Evolutionary conservation across 2,329 filamentous ascomycete species (phyloP), one percentile per base, ranked within the genome.

Genomic region (Ophiostoma ulmi): DNA sequence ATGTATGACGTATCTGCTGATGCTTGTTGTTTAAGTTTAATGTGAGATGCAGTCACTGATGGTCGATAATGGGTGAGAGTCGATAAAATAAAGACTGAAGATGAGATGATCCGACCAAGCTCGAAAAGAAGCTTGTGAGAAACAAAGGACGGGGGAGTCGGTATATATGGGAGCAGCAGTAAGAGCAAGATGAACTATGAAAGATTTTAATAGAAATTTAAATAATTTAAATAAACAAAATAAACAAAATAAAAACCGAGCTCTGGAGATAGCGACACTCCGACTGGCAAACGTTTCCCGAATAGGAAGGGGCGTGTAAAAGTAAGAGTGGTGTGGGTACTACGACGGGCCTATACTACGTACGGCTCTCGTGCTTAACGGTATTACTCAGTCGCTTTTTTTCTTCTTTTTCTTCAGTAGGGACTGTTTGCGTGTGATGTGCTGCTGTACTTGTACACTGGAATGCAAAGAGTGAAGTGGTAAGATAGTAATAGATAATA

Each of bases 131-230:
- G 48, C 48, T 55, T 22, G n/a, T 20, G n/a, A 10, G 22, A 26
- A 13, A 26, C 52, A 48, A 48, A 48, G 44, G 44, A 48, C 22
- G n/a, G 52, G 52, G n/a, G 7, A 13, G 52, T 4, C 52, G 10
- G n/a, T 58, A 58, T 58, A 58, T 58, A 58, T 58, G 52, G 52
- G 52, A 58, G 52, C 52, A 58, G 13, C 52, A 58, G n/a, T 17
- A 44, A 44, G 31, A 44, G 39, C 10, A 44, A 14, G 5, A 17
- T 11, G 39, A 44, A 44, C 31, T 31, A 52, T 5, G 11, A 20
- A 48, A 20, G 5, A 48, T 14, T n/a, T 52, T 1, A 52, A 52
- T 52, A 52, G n/a, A 52, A 11, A 41, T 41, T 14, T 41, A 41
- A 44, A 17, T 52, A 17, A 52, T 52, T 31, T 31, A 31, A 31